Evolutionary conservation across 129 eudicot species (phyloP).

Genomic region (Erigeron canadensis): DNA sequence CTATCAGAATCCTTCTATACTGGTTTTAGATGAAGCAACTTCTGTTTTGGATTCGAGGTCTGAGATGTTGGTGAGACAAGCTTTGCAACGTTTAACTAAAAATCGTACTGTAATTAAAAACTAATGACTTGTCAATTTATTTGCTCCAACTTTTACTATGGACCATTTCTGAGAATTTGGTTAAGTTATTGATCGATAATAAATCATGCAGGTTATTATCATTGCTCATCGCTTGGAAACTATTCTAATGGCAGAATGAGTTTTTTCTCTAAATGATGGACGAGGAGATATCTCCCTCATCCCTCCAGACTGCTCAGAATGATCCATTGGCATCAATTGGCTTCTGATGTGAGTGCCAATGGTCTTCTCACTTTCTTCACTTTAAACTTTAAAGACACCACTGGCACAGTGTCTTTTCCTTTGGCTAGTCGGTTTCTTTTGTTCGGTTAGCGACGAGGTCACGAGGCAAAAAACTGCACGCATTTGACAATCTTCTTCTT

Average conservation of each 20-base stretch:
- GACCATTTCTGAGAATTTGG: neutral
- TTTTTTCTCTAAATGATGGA: constrained; percentile 62
- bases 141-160: neutral
- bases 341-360: neutral
- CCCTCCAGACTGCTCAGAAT: constrained; percentile 44
- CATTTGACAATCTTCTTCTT: too few species aligned
- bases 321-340: constrained; percentile 47
- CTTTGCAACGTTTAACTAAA: constrained; percentile 76
- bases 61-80: constrained; percentile 91
- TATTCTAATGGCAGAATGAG: constrained; percentile 79
- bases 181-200: constrained; percentile 16
- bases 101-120: constrained; percentile 60
- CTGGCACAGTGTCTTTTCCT: too few species aligned
- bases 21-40: constrained; percentile 94
- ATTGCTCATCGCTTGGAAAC: constrained; percentile 96
- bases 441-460: too few species aligned
- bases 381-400: neutral
- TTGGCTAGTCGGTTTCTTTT: too few species aligned
- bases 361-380: constrained; percentile 25
- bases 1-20: constrained; percentile 80
- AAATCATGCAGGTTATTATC: constrained; percentile 63
- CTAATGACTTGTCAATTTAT: neutral
- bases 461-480: too few species aligned
- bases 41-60: constrained; percentile 84
- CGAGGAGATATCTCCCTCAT: constrained; percentile 65